Conservation (phyloP, 1,139 yeast species). For the Saccharomyces pastorianus region DNA sequence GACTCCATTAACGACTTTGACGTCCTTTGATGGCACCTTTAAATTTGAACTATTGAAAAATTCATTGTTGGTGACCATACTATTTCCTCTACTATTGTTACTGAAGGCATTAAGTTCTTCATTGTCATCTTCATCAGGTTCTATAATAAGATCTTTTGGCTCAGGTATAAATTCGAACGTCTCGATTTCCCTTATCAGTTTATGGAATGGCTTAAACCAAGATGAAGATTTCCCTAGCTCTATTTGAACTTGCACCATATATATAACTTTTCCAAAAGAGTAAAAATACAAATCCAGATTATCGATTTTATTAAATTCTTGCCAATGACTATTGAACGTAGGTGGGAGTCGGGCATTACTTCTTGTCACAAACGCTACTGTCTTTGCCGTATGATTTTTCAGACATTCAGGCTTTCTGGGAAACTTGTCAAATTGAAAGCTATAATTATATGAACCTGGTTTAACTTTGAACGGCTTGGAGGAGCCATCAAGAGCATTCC, state of each 20-base stretch:
- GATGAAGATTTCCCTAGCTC: conserved; percentile 23
- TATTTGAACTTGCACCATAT: conserved; percentile 23
- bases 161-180: conserved; percentile 25
- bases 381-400: conserved; percentile 16
- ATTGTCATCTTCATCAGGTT: conserved; percentile 8
- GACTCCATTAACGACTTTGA: background rate
- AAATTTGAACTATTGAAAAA: background rate
- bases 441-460: conserved; percentile 24
- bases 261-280: conserved; percentile 25
- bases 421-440: conserved; percentile 21
- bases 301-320: conserved; percentile 19
- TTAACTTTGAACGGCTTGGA: conserved; percentile 24
- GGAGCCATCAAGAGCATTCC: conserved; percentile 25
- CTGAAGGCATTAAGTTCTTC: conserved; percentile 4
- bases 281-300: conserved; percentile 23
- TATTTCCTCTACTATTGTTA: background rate
- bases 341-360: conserved; percentile 24
- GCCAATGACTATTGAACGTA: conserved; percentile 24
- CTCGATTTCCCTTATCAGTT: conserved; percentile 14
- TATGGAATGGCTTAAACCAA: conserved; percentile 25
- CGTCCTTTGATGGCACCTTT: background rate
- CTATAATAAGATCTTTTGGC: conserved; percentile 5
- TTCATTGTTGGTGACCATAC: background rate
- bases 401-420: conserved; percentile 24
- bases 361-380: conserved; percentile 18